Evolutionary conservation across 2,329 filamentous ascomycete genomes (phyloP).

Genomic region (Aotearoamyces nothofagi): DNA sequence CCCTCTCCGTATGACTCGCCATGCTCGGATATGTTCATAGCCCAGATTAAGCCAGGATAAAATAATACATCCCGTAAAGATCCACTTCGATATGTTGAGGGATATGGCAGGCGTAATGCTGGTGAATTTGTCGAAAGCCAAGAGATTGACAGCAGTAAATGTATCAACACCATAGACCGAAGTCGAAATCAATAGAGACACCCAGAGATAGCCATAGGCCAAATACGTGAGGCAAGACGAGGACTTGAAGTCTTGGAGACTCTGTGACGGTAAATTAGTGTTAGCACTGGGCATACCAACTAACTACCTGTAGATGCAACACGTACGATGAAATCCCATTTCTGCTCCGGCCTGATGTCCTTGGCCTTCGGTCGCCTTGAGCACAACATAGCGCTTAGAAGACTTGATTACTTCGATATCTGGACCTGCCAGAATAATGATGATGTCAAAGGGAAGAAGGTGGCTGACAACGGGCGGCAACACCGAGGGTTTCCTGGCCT

Average conservation of each 20-base stretch:
- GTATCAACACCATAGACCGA: slow-evolving; percentile 82
- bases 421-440: slow-evolving; percentile 11
- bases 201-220: slow-evolving; percentile 74
- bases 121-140: slow-evolving; percentile 82
- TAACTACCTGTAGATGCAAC: too few species aligned
- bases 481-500: neutral
- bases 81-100: slow-evolving; percentile 76
- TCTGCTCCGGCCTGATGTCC: slow-evolving; percentile 65
- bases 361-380: slow-evolving; percentile 45
- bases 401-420: too few species aligned
- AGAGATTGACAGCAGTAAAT: slow-evolving; percentile 83
- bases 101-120: slow-evolving; percentile 68
- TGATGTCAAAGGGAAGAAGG: slow-evolving; percentile 7
- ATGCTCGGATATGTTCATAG: slow-evolving; percentile 67
- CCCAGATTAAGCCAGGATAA: slow-evolving; percentile 70
- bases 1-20: slow-evolving; percentile 67
- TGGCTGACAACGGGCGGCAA: slow-evolving; percentile 5
- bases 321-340: slow-evolving; percentile 86
- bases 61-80: slow-evolving; percentile 87
- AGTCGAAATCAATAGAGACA: slow-evolving; percentile 63
- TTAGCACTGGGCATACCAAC: neutral
- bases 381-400: slow-evolving; percentile 23
- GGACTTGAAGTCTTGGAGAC: slow-evolving; percentile 66
- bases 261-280: slow-evolving; percentile 21
- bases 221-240: slow-evolving; percentile 61